These are phyloP conservation scores for Solanum hybrid DNA, from an alignment of 305 asterid genomes.

Conservation along the genomic window DNA sequence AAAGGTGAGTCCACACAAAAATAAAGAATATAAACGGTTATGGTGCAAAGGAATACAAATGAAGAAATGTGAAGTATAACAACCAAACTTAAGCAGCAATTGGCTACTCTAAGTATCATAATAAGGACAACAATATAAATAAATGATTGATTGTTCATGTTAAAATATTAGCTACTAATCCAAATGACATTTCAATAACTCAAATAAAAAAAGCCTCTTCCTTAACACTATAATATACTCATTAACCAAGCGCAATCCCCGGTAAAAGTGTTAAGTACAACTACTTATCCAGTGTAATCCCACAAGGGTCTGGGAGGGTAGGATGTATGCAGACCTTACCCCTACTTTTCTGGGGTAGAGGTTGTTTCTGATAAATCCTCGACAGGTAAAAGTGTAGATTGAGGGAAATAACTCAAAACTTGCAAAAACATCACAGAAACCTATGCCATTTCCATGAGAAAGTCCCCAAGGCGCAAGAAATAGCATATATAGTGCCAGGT, in stretches of 20 bases:
- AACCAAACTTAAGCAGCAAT: background rate
- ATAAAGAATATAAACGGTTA: background rate
- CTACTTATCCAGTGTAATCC: background rate
- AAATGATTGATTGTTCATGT: background rate
- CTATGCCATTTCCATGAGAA: background rate
- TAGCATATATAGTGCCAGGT: background rate
- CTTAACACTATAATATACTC: background rate
- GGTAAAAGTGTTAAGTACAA: background rate
- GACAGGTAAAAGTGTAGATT: background rate
- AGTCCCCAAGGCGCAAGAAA: background rate
- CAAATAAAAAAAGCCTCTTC: background rate
- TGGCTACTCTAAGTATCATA: background rate
- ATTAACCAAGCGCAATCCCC: background rate
- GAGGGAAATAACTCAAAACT: background rate
- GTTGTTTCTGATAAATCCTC: background rate
- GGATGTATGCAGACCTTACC: background rate
- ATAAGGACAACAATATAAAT: background rate
- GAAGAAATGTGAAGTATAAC: background rate
- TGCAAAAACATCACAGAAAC: background rate
- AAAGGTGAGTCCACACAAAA: background rate
- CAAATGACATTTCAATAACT: background rate
- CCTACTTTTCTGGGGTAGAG: background rate
- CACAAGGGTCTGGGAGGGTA: background rate
- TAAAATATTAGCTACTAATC: background rate
- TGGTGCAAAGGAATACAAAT: background rate